Percentiles rank a stretch among this genome's conserved stretches.
Evolutionary conservation across 2,329 filamentous ascomycete genomes (phyloP).

Genomic region (Ophiosphaerella narmari): DNA sequence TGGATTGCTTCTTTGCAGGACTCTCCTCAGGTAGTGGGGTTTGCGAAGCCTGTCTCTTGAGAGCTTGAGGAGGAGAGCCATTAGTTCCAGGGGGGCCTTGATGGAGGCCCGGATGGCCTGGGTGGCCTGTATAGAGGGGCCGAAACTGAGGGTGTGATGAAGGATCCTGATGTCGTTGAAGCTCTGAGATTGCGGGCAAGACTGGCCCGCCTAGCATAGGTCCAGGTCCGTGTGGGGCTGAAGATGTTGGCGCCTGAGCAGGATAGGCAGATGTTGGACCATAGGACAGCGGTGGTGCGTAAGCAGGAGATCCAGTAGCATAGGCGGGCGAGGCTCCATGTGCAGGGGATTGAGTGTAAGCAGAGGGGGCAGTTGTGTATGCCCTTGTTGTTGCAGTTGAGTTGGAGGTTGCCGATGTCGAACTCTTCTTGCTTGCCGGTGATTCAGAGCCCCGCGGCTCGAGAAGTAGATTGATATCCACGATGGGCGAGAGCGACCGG

Average conservation of each 20-base stretch:
- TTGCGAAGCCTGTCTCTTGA: conserved; percentile 45
- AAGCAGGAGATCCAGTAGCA: conserved; percentile 36
- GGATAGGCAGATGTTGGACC: conserved; percentile 33
- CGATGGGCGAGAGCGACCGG: conserved; percentile 66
- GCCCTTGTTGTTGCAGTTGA: conserved; percentile 50
- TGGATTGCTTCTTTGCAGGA: conserved; percentile 69
- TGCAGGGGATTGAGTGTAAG: conserved; percentile 42
- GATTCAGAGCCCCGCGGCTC: conserved; percentile 77
- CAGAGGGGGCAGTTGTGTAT: conserved; percentile 42
- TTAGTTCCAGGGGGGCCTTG: conserved; percentile 32
- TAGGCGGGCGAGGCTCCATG: conserved; percentile 41
- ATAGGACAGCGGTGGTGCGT: conserved; percentile 37
- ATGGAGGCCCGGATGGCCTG: conserved; percentile 38
- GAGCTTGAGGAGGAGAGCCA: conserved; percentile 40
- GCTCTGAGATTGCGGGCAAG: conserved; percentile 44
- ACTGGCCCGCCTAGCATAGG: conserved; percentile 46
- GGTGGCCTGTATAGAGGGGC: conserved; percentile 47
- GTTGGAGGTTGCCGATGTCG: conserved; percentile 40
- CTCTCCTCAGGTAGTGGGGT: conserved; percentile 43
- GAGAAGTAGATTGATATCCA: conserved; percentile 94
- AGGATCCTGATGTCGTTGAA: conserved; percentile 47
- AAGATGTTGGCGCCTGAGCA: conserved; percentile 25
- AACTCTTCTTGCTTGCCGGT: conserved; percentile 54
- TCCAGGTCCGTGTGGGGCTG: conserved; percentile 26
- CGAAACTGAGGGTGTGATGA: conserved; percentile 45